Percentiles rank a stretch among this genome's conserved stretches.
Evolutionary conservation across 2,329 filamentous ascomycete genomes (phyloP).

Genomic region (Fusarium avenaceum): DNA sequence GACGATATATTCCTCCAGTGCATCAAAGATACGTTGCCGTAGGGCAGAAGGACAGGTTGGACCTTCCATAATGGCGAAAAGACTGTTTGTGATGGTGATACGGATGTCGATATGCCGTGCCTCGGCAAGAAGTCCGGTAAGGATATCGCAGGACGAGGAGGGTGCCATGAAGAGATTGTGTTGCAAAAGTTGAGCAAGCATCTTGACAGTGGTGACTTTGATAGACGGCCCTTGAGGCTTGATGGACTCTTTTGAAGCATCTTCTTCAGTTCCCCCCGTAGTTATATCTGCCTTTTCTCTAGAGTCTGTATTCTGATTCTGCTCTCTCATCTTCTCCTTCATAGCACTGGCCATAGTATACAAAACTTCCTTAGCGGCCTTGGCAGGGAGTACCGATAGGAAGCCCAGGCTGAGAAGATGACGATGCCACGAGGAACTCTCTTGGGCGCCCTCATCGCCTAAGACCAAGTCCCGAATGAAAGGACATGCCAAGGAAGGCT

Average conservation of each 20-base stretch:
- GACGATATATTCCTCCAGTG: conserved; percentile 46
- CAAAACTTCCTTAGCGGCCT: conserved; percentile 48
- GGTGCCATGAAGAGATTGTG: conserved; percentile 48
- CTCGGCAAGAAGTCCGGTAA: conserved; percentile 49
- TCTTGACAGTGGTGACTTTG: conserved; percentile 56
- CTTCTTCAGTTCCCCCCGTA: background rate
- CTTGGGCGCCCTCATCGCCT: conserved; percentile 39
- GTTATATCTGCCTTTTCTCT: background rate
- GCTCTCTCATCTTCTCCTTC: conserved; percentile 48
- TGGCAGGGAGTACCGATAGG: conserved; percentile 48
- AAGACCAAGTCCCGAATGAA: conserved; percentile 52
- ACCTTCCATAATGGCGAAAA: conserved; percentile 45
- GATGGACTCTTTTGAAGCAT: background rate
- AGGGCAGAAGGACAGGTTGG: conserved; percentile 29
- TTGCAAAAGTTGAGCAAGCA: conserved; percentile 54
- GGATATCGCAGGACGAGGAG: conserved; percentile 47
- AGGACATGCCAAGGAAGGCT: conserved; percentile 49
- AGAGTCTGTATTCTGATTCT: conserved; percentile 29
- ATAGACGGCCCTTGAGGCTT: conserved; percentile 38
- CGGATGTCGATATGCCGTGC: conserved; percentile 53
- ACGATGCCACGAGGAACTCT: conserved; percentile 53
- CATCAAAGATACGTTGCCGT: conserved; percentile 43
- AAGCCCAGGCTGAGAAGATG: conserved; percentile 48
- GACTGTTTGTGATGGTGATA: conserved; percentile 48
- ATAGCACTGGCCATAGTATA: conserved; percentile 48